Evolutionary conservation across 345 rosid species (phyloP).

Genomic region (Microcos paniculata): DNA sequence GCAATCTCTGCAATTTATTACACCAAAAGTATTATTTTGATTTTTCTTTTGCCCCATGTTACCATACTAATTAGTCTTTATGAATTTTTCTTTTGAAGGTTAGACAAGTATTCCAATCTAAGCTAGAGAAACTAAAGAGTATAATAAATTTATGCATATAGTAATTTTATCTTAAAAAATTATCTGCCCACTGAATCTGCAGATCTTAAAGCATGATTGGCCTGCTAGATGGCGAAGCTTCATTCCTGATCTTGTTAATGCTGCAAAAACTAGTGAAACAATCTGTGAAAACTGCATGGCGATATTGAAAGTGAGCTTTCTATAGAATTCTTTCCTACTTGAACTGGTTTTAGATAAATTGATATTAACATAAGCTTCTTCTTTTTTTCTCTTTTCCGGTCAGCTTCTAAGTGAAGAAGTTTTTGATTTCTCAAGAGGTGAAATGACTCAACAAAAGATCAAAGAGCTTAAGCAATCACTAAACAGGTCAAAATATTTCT

Average conservation of each 20-base stretch:
- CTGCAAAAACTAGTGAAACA: slow-evolving; percentile 99
- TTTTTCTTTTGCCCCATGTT: neutral
- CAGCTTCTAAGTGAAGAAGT: slow-evolving; percentile 99
- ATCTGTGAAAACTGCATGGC: slow-evolving; percentile 99
- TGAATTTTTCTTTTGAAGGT: neutral
- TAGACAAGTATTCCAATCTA: neutral
- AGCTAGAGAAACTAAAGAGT: neutral
- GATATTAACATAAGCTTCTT: slow-evolving; percentile 17
- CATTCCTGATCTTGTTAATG: slow-evolving; percentile 97
- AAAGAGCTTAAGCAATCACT: slow-evolving; percentile 97
- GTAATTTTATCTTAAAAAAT: neutral
- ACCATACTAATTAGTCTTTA: neutral
- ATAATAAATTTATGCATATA: neutral
- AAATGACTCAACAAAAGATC: slow-evolving; percentile 96
- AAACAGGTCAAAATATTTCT: slow-evolving; percentile 52
- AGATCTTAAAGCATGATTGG: slow-evolving; percentile 99
- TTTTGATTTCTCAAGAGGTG: slow-evolving; percentile 98
- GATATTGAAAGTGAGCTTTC: slow-evolving; percentile 71
- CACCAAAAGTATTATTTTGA: neutral
- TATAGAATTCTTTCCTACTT: neutral
- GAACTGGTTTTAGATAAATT: neutral
- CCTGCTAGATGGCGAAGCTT: slow-evolving; percentile 97
- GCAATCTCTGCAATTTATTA: neutral
- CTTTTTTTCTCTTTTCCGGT: slow-evolving; percentile 12
- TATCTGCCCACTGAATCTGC: slow-evolving; percentile 15